Percentiles rank a stretch among this genome's conserved stretches.
Evolutionary conservation across 2,329 filamentous ascomycete species (phyloP).

Genomic region (Coniella lustricola): DNA sequence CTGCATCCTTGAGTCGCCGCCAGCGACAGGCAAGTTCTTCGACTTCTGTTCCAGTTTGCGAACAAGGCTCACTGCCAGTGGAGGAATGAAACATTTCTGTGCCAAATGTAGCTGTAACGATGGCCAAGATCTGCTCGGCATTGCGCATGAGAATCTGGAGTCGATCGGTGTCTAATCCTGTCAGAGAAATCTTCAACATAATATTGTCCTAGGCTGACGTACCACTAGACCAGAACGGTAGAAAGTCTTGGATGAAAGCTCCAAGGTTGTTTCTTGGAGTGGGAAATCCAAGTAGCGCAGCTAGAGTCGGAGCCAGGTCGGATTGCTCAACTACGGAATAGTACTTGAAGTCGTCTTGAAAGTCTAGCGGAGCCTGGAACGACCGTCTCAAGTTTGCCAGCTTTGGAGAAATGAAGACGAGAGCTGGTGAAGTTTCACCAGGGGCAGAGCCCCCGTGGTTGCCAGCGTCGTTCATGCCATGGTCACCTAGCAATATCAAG

Average conservation of each 20-base stretch:
- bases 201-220: background rate
- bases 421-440: constrained; percentile 87
- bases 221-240: constrained; percentile 69
- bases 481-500: constrained; percentile 83
- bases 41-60: constrained; percentile 37
- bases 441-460: constrained; percentile 93
- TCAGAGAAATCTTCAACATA: background rate
- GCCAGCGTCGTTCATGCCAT: constrained; percentile 99
- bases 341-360: constrained; percentile 68
- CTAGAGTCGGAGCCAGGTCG: constrained; percentile 84
- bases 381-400: constrained; percentile 49
- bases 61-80: constrained; percentile 20
- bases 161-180: constrained; percentile 40
- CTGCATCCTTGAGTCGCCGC: constrained; percentile 32
- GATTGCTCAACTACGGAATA: constrained; percentile 87
- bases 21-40: constrained; percentile 64
- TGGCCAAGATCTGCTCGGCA: constrained; percentile 69
- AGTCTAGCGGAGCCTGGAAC: constrained; percentile 46
- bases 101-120: constrained; percentile 68
- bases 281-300: constrained; percentile 79
- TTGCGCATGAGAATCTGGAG: constrained; percentile 69
- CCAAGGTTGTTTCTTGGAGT: constrained; percentile 86
- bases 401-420: constrained; percentile 87
- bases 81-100: constrained; percentile 33
- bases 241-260: constrained; percentile 71